Percentiles rank a stretch among this genome's conserved stretches.
phyloP scores from a whole-genome alignment of 495 filamentous ascomycete species.

The Halenospora varia region DNA sequence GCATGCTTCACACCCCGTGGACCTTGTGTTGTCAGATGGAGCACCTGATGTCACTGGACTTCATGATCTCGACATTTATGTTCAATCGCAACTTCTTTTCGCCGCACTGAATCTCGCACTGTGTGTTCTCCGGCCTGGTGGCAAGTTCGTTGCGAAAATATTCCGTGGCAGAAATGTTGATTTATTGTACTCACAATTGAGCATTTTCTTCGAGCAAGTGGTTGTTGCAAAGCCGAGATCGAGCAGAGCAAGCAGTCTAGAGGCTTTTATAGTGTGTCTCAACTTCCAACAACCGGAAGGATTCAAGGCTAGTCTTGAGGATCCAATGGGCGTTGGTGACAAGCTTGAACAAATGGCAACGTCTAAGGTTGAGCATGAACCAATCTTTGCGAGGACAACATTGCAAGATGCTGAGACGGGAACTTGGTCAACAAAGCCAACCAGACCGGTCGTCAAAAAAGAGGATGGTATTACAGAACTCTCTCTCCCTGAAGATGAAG shows the following conservation, averaged over 20 bases:
- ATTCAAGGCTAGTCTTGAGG: conserved; percentile 63
- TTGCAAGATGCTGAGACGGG: conserved; percentile 38
- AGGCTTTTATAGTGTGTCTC: conserved; percentile 94
- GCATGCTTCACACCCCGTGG: conserved; percentile 62
- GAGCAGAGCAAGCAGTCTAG: conserved; percentile 88
- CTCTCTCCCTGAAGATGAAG: conserved; percentile 37
- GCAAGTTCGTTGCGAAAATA: conserved; percentile 97
- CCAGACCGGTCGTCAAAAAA: conserved; percentile 21
- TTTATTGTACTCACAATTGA: conserved; percentile 85
- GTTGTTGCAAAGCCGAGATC: conserved; percentile 90
- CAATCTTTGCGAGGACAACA: conserved; percentile 32
- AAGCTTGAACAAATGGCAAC: conserved; percentile 42
- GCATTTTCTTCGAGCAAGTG: conserved; percentile 82
- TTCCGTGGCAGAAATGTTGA: conserved; percentile 93
- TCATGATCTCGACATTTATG: conserved; percentile 96
- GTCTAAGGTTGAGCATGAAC: conserved; percentile 29
- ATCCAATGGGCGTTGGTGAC: conserved; percentile 57
- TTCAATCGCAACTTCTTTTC: conserved; percentile 92
- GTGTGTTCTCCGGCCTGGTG: conserved; percentile 85
- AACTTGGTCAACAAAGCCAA: conserved; percentile 31
- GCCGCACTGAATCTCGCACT: conserved; percentile 89
- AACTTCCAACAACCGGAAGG: conserved; percentile 66
- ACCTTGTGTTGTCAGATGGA: conserved; percentile 91
- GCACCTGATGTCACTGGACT: conserved; percentile 95
- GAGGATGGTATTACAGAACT: conserved; percentile 63